Conservation (phyloP, 1,284 basidiomycete species). For the Phellinidium pouzarii region DNA sequence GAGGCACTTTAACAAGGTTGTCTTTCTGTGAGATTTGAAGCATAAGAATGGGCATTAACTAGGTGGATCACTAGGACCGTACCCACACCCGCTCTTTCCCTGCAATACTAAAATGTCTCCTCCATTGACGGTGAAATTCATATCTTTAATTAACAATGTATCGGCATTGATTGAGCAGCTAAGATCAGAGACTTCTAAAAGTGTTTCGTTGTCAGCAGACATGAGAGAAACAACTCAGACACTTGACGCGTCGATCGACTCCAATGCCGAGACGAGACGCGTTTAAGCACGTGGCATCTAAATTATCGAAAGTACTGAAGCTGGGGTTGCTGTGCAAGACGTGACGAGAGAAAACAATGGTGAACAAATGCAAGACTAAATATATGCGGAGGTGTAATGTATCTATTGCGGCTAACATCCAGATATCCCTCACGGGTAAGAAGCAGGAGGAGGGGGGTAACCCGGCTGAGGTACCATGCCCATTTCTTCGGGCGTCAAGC, state of each 20-base stretch:
- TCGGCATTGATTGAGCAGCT: slow-evolving; percentile 38
- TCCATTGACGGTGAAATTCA: slow-evolving; percentile 56
- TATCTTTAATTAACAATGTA: slow-evolving; percentile 45
- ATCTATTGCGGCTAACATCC: slow-evolving; percentile 11
- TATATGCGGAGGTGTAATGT: slow-evolving; percentile 15
- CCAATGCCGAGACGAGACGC: too few species aligned
- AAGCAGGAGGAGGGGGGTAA: slow-evolving; percentile 20
- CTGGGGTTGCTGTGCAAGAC: slow-evolving; percentile 1
- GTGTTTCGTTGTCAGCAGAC: slow-evolving; percentile 12
- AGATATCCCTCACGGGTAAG: slow-evolving; percentile 8
- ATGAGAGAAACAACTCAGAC: not conserved
- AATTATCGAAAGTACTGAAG: not conserved
- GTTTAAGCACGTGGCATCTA: not conserved
- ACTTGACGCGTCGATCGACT: not conserved
- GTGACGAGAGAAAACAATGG: not conserved
- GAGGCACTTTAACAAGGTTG: slow-evolving; percentile 76
- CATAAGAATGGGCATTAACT: not conserved
- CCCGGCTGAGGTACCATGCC: slow-evolving; percentile 49
- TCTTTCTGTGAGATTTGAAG: slow-evolving; percentile 43
- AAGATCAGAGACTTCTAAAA: slow-evolving; percentile 41
- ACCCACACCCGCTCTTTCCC: slow-evolving; percentile 70
- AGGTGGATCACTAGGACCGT: slow-evolving; percentile 20
- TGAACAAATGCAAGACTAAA: slow-evolving; percentile 5
- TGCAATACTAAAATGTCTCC: slow-evolving; percentile 69
- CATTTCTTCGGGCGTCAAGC: slow-evolving; percentile 76